Base-by-base conservation (phyloP, 805 yeast genomes). In the Barnettozyma botsteinii region DNA sequence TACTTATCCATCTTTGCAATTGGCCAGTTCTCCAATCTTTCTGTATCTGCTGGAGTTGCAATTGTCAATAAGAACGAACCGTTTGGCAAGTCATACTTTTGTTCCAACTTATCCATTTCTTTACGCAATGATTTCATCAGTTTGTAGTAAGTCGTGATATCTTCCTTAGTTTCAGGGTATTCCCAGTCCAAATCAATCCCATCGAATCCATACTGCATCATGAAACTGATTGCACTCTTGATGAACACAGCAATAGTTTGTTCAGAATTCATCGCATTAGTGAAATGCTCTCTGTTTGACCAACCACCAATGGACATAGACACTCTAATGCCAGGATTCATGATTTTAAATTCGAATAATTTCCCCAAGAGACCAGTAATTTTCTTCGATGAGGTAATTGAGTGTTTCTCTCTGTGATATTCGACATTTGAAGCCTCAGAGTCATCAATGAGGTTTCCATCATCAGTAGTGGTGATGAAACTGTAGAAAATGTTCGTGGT, bases 181-280 rank as follows among this genome's bases (percentile, higher is more conserved):
- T 91, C 98, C 96, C 96, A 91, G 62, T 91, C 98, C 22, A 91
- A 64, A 59, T 93, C 98, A 33, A 91, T 65, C 0, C 98, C 98
- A 58, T 93, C 97, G 53, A 93, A 79, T 0, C 83, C 81, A 55
- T 75, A 73, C 32, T 68, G 60, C 2, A 59, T 41, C 57, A 86
- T 66, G 19, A 74, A 59, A 0, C 60, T 57, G 1, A 75, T 65
- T 1, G 79, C 64, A 1, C 81, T 67, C 1, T 53, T 37, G 3
- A 78, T 72, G 57, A 89, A 85, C 18, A 57, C 57, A 41, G 73
- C 69, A 0, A 66, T 56, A 4, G 70, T 69, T 2, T 59, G 61
- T 0, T 78, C 66, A 3, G 35, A 20, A 13, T 18, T 22, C 10
- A 35, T n/a, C 4, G 31, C 40, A 2, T 15, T 13, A 3, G 14